Percentiles rank a stretch among this genome's conserved stretches.
Conservation (phyloP, 345 rosid genomes). For the Combretum micranthum region DNA sequence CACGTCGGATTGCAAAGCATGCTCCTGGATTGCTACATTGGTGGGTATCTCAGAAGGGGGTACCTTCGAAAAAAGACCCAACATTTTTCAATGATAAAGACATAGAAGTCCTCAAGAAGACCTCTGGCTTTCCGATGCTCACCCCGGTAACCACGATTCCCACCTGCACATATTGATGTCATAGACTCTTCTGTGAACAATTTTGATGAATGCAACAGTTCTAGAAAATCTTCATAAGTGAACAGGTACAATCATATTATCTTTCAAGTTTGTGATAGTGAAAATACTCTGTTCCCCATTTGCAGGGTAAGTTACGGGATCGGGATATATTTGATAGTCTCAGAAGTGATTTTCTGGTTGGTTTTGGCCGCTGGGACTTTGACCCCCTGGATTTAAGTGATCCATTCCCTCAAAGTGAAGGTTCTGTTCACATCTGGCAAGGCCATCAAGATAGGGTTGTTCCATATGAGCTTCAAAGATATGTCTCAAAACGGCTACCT, state of each 20-base stretch:
- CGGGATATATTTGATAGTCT: slow-evolving; percentile 53
- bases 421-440: slow-evolving; percentile 78
- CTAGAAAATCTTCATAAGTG: no score
- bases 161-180: not conserved
- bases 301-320: slow-evolving; percentile 49
- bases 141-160: slow-evolving; percentile 40
- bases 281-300: not conserved
- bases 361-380: slow-evolving; percentile 77
- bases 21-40: slow-evolving; percentile 62
- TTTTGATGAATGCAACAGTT: no score
- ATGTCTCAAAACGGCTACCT: slow-evolving; percentile 44
- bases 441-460: slow-evolving; percentile 84
- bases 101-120: slow-evolving; percentile 53
- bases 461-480: slow-evolving; percentile 68
- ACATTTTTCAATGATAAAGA: slow-evolving; percentile 56
- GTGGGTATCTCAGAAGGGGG: slow-evolving; percentile 66
- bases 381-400: slow-evolving; percentile 55
- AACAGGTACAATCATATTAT: no score
- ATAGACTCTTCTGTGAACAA: no score
- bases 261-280: not conserved
- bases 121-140: slow-evolving; percentile 69
- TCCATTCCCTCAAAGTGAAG: slow-evolving; percentile 33
- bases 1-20: slow-evolving; percentile 48
- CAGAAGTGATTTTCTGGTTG: slow-evolving; percentile 45
- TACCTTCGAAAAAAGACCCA: slow-evolving; percentile 59